phyloP scores from a whole-genome alignment of 257 asterid genomes.

The Solanum stenotomum region DNA sequence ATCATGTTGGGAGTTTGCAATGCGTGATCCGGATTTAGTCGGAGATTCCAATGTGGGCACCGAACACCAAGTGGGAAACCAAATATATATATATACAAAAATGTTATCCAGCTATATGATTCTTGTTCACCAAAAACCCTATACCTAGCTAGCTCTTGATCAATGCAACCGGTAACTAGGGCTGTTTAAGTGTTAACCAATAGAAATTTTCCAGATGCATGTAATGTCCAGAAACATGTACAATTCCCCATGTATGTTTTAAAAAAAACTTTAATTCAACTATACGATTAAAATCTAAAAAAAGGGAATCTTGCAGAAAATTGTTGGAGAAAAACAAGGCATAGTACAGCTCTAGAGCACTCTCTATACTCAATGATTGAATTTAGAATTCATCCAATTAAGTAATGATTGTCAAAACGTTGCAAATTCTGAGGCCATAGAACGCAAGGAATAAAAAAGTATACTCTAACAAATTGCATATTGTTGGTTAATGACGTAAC shows the following conservation, averaged over 20 bases:
- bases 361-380: background rate
- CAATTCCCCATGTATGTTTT: background rate
- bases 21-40: fast-evolving
- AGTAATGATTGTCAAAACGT: background rate
- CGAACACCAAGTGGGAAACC: no score
- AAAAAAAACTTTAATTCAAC: background rate
- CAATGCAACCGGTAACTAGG: background rate
- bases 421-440: slow-evolving; percentile 18
- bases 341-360: background rate
- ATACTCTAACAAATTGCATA: slow-evolving; percentile 9
- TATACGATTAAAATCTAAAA: background rate
- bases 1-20: no score
- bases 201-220: background rate
- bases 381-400: background rate
- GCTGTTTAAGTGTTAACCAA: background rate
- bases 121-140: background rate
- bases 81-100: no score
- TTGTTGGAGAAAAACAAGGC: slow-evolving; percentile 7
- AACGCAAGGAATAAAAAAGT: background rate
- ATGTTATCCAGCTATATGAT: slow-evolving; percentile 1
- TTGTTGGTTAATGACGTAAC: slow-evolving; percentile 32
- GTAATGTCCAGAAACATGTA: slow-evolving; percentile 3
- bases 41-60: no score
- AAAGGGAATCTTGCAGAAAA: slow-evolving; percentile 2
- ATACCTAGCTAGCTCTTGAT: background rate